Conservation (phyloP, 495 filamentous ascomycete species). For the Aspergillus leporis region DNA sequence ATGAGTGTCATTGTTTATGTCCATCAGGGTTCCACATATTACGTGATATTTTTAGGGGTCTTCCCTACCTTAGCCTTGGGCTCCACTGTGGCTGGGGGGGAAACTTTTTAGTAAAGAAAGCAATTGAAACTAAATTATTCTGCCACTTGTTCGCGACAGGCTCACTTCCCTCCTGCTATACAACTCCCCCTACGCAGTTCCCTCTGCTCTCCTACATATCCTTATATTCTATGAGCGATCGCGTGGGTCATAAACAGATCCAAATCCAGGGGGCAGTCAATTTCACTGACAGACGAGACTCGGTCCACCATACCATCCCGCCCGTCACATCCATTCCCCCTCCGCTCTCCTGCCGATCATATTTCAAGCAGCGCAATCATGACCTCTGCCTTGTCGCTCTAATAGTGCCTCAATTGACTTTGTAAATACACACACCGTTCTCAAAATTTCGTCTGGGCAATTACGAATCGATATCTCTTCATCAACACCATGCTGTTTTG, state of each 20-base stretch:
- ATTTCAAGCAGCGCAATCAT: constrained; percentile 5
- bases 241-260: not conserved
- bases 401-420: not conserved
- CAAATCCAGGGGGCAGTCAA: not conserved
- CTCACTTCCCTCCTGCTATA: not conserved
- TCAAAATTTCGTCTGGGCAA: not conserved
- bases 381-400: not conserved
- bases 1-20: too few relatives aligned
- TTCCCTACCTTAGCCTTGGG: too few relatives aligned
- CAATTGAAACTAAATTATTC: too few relatives aligned
- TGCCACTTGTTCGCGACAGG: not conserved
- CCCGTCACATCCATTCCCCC: not conserved
- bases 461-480: not conserved
- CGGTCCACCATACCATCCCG: not conserved
- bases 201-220: not conserved
- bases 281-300: not conserved
- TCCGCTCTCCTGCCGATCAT: not conserved
- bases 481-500: constrained; percentile 40
- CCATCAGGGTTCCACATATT: too few relatives aligned
- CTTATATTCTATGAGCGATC: not conserved
- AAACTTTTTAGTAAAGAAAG: too few relatives aligned
- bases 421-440: not conserved
- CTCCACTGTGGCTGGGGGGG: too few relatives aligned
- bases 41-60: too few relatives aligned
- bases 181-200: not conserved